Evolutionary conservation across 192 early-diverging fungal species (phyloP).

Genomic region (Coemansia sp.): DNA sequence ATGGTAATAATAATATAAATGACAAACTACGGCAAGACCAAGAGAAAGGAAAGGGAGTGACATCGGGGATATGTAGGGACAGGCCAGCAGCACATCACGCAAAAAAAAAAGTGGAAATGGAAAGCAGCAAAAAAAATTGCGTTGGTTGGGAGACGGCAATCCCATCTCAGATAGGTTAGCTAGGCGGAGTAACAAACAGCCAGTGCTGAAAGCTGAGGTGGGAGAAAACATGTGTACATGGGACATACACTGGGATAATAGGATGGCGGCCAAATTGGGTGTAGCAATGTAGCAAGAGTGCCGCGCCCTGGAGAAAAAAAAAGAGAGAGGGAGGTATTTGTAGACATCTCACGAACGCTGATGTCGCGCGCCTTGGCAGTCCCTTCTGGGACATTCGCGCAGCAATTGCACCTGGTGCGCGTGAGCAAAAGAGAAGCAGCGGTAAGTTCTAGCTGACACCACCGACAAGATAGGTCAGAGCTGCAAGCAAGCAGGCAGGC

Average conservation of each 20-base stretch:
- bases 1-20: constrained; percentile 12
- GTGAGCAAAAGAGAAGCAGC: constrained; percentile 7
- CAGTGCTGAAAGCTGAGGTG: not conserved
- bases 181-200: constrained; percentile 12
- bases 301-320: not conserved
- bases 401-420: constrained; percentile 11
- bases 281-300: constrained; percentile 6
- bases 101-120: constrained; percentile 3
- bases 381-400: constrained; percentile 1
- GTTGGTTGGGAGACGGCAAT: constrained; percentile 5
- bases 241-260: constrained; percentile 1
- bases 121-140: not conserved
- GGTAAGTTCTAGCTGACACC: not conserved
- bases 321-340: not conserved
- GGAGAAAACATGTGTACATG: not conserved
- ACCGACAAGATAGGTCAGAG: not conserved
- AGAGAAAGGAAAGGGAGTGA: constrained; percentile 8
- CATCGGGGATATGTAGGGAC: constrained; percentile 7
- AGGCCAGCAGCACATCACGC: not conserved
- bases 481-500: constrained; percentile 2
- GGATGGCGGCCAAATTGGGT: not conserved
- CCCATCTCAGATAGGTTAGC: constrained; percentile 13
- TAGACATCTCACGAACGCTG: not conserved
- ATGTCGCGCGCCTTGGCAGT: constrained; percentile 11
- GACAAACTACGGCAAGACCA: not conserved